Base-by-base conservation (phyloP, 148 eudicot species). In the Bassia scoparia region DNA sequence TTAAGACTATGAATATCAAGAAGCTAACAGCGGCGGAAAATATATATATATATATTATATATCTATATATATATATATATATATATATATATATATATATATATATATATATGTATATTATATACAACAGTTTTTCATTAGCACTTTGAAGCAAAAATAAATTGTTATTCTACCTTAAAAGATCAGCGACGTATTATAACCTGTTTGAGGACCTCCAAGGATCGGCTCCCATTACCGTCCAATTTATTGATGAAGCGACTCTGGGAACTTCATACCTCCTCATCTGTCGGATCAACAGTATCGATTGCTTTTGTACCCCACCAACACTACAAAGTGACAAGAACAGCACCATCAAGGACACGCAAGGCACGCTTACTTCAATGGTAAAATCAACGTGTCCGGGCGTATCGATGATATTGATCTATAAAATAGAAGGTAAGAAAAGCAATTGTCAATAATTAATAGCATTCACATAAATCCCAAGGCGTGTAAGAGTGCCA, bases 321-420 rank as follows among this genome's bases (percentile, higher is more conserved):
- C 98, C 98, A 80, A 95, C 98, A 76, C 98, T 91, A 70, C 98
- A 95, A 63, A 95, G 93, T 69, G n/a, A 91, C 98, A 54, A 95
- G 98, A 71, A 95, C 84, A 79, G 98, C 98, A 52, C 98, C 98
- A 89, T 95, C 98, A 76, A 95, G 93, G 43, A 95, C 98, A 79
- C 98, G 97, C 82, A 95, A 84, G 60, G 98, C 98, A 76, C 98
- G 90, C 84, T 95, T 59, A 95, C 98, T 85, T 95, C 98, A 84
- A 91, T 95, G 69, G 98, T 95, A 82, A 95, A 95, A 80, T 95
- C 98, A 69, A 95, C 98, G 76, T 95, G 98, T 35, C 98, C 97
- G 0, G 98, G 98, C 30, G 98, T 95, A 78, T 95, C 98, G 58
- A 95, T 95, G 75, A 95, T 91, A 78, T 95, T 95, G 78, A 95